Base-by-base conservation (phyloP, 768 basidiomycete genomes). In the Kwoniella sp. region DNA sequence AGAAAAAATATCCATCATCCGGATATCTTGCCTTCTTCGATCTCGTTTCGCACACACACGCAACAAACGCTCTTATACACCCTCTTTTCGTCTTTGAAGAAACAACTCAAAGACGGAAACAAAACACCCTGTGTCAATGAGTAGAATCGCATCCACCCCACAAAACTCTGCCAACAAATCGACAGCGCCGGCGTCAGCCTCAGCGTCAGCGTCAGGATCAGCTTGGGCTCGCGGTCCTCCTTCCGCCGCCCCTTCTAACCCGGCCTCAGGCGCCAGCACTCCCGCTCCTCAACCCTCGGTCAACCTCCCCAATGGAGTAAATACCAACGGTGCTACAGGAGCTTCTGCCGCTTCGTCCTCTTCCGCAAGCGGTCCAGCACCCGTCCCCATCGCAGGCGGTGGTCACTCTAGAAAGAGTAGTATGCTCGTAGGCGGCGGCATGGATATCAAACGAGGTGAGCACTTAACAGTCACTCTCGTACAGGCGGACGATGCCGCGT, bases 171-270 rank as follows among this genome's bases (percentile, higher is more conserved):
- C 82, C 88, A 80, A 80, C 84, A 84, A 86, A 87, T 85, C 70
- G 46, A 55, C 70, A 26, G 49, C 27, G 44, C 69, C 54, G 19
- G 54, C 44, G 37, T 68, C 58, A 25, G 58, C 63, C 49, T 60
- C 74, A 37, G 52, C 70, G 24, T 60, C 71, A 15, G 91, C 73
- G 36, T 55, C 71, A 17, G 59, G 69, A 21, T 92, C 91, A 82
- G 91, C 90, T 84, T 95, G 92, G 92, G 83, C 89, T 82, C 88
- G 82, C 85, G 91, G 91, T 80, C 91, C 91, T 55, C 91, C 92
- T 58, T 82, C 82, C 63, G 80, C 82, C 54, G 79, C 88, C 61
- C 85, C 88, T 80, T 87, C 90, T 52, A 71, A 33, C 49, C 62
- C 71, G 3, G 59, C 64, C 24, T 59, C 64, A 37, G 46, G 63